Conservation (phyloP, 495 filamentous ascomycete genomes). For the Letharia columbiana region DNA sequence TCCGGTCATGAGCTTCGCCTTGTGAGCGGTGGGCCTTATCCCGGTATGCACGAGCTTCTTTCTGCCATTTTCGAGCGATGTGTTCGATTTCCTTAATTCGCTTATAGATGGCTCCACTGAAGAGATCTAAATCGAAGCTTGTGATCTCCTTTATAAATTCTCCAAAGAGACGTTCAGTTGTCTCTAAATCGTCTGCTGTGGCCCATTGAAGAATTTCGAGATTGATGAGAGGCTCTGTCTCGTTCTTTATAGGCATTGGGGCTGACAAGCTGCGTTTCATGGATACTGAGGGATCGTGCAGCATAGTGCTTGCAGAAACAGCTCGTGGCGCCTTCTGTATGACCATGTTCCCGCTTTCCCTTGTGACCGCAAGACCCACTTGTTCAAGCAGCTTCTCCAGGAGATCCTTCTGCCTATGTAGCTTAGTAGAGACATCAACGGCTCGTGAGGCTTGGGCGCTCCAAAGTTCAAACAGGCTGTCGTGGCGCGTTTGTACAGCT, state of each 20-base stretch:
- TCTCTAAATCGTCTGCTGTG: constrained; percentile 52
- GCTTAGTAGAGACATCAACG: constrained; percentile 71
- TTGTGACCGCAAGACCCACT: constrained; percentile 70
- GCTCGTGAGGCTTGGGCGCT: constrained; percentile 58
- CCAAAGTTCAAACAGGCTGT: constrained; percentile 38
- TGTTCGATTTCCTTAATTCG: constrained; percentile 84
- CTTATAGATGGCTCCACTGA: constrained; percentile 72
- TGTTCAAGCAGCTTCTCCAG: constrained; percentile 71
- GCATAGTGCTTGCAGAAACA: constrained; percentile 53
- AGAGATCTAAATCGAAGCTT: constrained; percentile 71
- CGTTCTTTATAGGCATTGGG: constrained; percentile 29
- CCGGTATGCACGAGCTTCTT: constrained; percentile 75
- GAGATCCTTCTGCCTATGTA: constrained; percentile 70
- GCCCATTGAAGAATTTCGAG: constrained; percentile 70
- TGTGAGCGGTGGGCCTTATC: constrained; percentile 80
- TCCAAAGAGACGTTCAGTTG: constrained; percentile 61
- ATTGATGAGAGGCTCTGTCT: constrained; percentile 42
- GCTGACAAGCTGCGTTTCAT: constrained; percentile 31
- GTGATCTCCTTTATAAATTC: constrained; percentile 60
- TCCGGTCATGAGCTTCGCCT: constrained; percentile 88
- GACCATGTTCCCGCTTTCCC: constrained; percentile 61
- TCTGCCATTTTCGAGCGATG: constrained; percentile 81
- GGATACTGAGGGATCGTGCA: constrained; percentile 51
- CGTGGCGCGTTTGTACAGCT: constrained; percentile 36
- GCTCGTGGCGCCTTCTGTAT: constrained; percentile 68